Conservation (phyloP, 2,329 filamentous ascomycete species). For the Neoarthrinium moseri region DNA sequence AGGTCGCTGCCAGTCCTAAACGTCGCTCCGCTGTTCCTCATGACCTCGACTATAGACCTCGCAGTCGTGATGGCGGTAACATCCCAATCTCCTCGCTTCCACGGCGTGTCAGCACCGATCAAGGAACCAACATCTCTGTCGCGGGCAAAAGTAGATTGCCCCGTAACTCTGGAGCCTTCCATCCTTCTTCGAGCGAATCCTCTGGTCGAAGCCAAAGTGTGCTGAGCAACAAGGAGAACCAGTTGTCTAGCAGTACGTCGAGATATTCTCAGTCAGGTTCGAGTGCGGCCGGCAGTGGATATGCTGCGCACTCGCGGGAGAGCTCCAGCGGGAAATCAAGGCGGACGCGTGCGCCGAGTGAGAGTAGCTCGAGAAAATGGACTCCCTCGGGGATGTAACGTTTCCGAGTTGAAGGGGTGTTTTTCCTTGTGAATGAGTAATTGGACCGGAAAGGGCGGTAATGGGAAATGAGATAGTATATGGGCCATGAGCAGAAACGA, state of each 20-base stretch:
- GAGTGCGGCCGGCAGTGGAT: neutral
- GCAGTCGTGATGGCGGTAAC: constrained; percentile 24
- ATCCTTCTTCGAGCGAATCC: neutral
- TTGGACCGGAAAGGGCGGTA: neutral
- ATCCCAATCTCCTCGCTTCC: constrained; percentile 28
- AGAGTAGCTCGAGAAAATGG: constrained; percentile 9
- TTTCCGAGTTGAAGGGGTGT: too few relatives aligned
- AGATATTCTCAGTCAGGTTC: constrained; percentile 7
- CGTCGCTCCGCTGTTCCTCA: constrained; percentile 14
- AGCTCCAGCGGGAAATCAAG: constrained; percentile 7
- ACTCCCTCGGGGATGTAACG: too few relatives aligned
- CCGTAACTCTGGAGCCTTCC: constrained; percentile 4
- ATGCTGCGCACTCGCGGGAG: constrained; percentile 4
- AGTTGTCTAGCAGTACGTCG: neutral
- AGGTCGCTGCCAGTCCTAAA: constrained; percentile 49
- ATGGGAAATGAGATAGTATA: neutral
- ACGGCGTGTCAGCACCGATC: constrained; percentile 41
- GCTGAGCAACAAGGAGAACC: constrained; percentile 12
- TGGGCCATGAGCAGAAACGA: neutral
- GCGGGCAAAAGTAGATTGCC: constrained; percentile 10
- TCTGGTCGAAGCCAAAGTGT: constrained; percentile 4
- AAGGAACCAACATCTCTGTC: constrained; percentile 14
- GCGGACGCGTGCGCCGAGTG: constrained; percentile 11
- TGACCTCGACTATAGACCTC: constrained; percentile 10
- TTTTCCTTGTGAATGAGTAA: neutral